Percentiles rank a stretch among this genome's conserved stretches.
phyloP scores from a whole-genome alignment of 257 asterid species.

The Ilex aquifolium region DNA sequence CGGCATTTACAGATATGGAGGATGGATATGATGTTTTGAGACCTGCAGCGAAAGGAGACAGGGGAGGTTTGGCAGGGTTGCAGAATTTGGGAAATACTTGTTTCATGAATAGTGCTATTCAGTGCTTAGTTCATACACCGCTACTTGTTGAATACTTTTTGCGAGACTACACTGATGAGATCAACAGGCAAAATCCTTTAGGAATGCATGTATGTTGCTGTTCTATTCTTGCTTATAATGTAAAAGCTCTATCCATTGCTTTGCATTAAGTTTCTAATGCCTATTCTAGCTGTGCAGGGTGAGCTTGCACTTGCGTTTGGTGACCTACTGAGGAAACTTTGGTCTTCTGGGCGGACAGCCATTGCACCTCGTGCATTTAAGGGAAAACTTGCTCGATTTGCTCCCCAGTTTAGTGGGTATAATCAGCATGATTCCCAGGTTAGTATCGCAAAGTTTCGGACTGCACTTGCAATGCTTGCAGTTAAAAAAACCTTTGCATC shows the following conservation, averaged over 20 bases:
- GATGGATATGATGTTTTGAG: constrained; percentile 48
- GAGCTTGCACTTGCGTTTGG: constrained; percentile 97
- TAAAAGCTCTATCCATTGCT: neutral
- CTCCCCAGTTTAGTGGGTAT: constrained; percentile 97
- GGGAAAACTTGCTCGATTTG: constrained; percentile 89
- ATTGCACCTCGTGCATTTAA: constrained; percentile 91
- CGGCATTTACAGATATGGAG: constrained; percentile 48
- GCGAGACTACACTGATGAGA: constrained; percentile 76
- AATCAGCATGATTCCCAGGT: constrained; percentile 99
- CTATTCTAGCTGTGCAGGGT: constrained; percentile 55
- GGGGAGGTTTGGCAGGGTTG: constrained; percentile 87
- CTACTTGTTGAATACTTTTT: constrained; percentile 76
- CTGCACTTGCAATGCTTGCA: neutral
- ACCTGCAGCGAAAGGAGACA: constrained; percentile 42
- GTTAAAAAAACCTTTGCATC: neutral
- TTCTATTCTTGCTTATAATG: constrained; percentile 16
- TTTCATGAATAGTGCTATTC: constrained; percentile 96
- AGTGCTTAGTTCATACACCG: constrained; percentile 96
- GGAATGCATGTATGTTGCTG: constrained; percentile 79
- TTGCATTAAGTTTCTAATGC: constrained; percentile 21
- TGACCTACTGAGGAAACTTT: constrained; percentile 80
- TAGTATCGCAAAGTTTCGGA: constrained; percentile 3
- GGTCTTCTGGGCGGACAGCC: constrained; percentile 90
- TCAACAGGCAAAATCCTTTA: constrained; percentile 76
- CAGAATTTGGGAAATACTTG: constrained; percentile 97